These are phyloP conservation scores for Apiospora arundinis DNA, from an alignment of 2,329 filamentous ascomycete species.

Conservation along the genomic window DNA sequence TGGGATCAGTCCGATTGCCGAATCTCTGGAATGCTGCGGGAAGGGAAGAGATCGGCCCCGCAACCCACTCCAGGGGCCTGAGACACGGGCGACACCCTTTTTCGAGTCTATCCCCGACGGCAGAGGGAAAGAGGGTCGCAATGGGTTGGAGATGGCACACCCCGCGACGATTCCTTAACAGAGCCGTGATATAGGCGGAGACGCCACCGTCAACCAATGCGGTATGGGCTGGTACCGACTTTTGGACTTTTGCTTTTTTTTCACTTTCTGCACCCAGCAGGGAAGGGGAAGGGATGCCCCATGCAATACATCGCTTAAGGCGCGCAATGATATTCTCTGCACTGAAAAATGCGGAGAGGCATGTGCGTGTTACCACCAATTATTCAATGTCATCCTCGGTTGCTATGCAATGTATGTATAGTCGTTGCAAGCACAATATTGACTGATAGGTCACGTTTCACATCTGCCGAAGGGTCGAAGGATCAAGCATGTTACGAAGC, in stretches of 20 bases:
- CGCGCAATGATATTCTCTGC: not conserved
- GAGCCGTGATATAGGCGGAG: not conserved
- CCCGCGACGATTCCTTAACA: constrained; percentile 8
- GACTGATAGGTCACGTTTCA: constrained; percentile 12
- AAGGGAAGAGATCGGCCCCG: constrained; percentile 37
- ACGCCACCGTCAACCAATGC: not conserved
- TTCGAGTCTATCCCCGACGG: constrained; percentile 26
- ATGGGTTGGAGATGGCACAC: not conserved
- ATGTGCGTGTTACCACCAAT: not conserved
- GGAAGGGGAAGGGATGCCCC: not conserved
- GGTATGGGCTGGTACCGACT: not conserved
- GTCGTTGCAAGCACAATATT: not conserved
- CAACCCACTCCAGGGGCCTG: constrained; percentile 26
- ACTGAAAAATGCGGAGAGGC: constrained; percentile 11
- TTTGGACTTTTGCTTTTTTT: not conserved
- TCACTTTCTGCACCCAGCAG: not conserved
- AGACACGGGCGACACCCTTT: constrained; percentile 19
- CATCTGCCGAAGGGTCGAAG: not conserved
- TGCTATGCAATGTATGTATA: not conserved
- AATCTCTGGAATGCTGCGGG: constrained; percentile 35
- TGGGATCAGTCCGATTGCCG: constrained; percentile 38
- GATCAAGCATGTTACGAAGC: not conserved
- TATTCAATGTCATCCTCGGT: not conserved
- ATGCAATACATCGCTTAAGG: constrained; percentile 6
- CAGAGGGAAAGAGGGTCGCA: constrained; percentile 19